Evolutionary conservation across 257 asterid species (phyloP).

Genomic region (Plectranthus barbatus): DNA sequence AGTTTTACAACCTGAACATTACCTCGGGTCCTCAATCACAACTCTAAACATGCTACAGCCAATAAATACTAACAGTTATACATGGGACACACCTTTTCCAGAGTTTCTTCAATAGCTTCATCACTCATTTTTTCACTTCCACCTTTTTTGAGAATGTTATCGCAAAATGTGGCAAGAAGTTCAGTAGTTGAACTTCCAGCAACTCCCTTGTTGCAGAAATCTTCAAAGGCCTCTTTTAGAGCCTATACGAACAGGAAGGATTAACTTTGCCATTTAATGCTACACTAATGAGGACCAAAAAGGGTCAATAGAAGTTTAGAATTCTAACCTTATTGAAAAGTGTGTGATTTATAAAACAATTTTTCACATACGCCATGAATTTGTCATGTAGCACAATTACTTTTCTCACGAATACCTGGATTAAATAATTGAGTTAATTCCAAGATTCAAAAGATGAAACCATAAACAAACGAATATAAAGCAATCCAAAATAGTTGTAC

Average conservation of each 20-base stretch:
- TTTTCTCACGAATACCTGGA: conserved; percentile 86
- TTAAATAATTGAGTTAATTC: conserved; percentile 1
- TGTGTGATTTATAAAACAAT: conserved; percentile 80
- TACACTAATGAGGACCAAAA: background rate
- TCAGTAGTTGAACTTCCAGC: conserved; percentile 98
- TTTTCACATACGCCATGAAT: conserved; percentile 78
- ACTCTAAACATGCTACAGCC: background rate
- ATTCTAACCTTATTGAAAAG: conserved; percentile 92
- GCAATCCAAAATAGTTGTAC: conserved; percentile 24
- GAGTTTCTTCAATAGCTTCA: conserved; percentile 95
- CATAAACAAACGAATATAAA: background rate
- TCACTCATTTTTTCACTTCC: conserved; percentile 97
- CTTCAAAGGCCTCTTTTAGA: conserved; percentile 96
- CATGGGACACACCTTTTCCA: conserved; percentile 61
- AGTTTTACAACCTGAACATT: conserved; percentile 75
- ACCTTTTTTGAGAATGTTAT: conserved; percentile 93
- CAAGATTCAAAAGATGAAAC: too few relatives aligned
- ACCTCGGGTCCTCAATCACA: conserved; percentile 14
- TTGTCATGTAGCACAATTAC: conserved; percentile 94
- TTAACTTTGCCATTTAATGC: background rate
- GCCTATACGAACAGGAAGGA: conserved; percentile 39
- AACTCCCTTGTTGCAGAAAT: conserved; percentile 95
- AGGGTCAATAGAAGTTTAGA: background rate
- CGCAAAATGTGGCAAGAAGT: conserved; percentile 95
- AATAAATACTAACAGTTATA: background rate